phyloP scores from a whole-genome alignment of 139 green algal species.

The Helicosporidium sp. region DNA sequence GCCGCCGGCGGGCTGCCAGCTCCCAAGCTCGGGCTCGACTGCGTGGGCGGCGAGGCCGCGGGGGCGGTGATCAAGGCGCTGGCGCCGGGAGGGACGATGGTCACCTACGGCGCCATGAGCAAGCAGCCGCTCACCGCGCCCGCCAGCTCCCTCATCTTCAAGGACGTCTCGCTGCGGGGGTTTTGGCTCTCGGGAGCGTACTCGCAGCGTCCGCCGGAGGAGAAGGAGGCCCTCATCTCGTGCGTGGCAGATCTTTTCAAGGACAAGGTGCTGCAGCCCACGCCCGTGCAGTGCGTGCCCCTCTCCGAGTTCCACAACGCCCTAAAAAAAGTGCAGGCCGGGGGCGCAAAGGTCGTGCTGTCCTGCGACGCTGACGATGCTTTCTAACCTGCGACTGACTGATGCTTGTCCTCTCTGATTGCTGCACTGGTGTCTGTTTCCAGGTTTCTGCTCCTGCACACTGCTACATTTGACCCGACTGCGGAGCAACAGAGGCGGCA shows the following conservation, averaged over 20 bases:
- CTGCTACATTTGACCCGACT: too few relatives aligned
- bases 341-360: too few relatives aligned
- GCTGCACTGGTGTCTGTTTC: too few relatives aligned
- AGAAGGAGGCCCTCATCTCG: neutral
- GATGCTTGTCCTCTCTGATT: too few relatives aligned
- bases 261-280: neutral
- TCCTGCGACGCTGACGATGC: too few relatives aligned
- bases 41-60: conserved; percentile 39
- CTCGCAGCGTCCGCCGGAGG: neutral
- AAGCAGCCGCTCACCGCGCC: conserved; percentile 52
- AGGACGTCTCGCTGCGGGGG: conserved; percentile 46
- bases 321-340: too few relatives aligned
- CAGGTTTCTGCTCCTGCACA: too few relatives aligned
- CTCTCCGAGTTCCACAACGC: too few relatives aligned
- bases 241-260: neutral
- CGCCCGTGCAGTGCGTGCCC: too few relatives aligned
- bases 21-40: conserved; percentile 53
- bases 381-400: too few relatives aligned
- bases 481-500: too few relatives aligned
- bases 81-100: conserved; percentile 38
- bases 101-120: conserved; percentile 77
- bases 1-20: conserved; percentile 17
- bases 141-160: conserved; percentile 68
- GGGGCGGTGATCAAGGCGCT: conserved; percentile 39
- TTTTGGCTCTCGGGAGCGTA: conserved; percentile 60